These are phyloP conservation scores for Oryza coarctata DNA, from an alignment of 176 grass and related monocot species.

Conservation along the genomic window DNA sequence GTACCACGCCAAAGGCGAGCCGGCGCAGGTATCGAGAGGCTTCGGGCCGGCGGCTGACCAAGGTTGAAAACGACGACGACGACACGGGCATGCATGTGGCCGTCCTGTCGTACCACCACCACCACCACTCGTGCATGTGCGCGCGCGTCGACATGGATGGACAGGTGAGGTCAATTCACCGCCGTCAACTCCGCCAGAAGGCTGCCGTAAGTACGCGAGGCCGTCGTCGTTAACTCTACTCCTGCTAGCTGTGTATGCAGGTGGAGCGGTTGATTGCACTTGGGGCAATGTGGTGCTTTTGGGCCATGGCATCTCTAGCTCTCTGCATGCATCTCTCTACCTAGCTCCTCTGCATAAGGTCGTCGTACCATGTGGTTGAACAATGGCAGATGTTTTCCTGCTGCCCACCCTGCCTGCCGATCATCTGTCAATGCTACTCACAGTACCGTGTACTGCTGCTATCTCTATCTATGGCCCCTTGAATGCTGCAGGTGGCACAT, in stretches of 20 bases:
- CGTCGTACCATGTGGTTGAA: background rate
- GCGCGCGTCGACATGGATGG: background rate
- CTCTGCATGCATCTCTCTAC: too few relatives aligned
- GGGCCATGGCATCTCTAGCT: background rate
- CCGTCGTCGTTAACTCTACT: too few relatives aligned
- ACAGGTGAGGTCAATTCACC: background rate
- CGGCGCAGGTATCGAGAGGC: background rate
- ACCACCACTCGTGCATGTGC: too few relatives aligned
- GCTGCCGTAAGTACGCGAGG: background rate
- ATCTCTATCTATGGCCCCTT: too few relatives aligned
- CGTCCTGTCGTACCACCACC: too few relatives aligned
- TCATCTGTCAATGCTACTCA: too few relatives aligned
- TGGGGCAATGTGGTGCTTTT: background rate
- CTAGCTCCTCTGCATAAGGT: too few relatives aligned
- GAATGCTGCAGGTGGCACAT: too few relatives aligned
- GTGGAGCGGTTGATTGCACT: background rate
- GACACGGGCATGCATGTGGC: background rate
- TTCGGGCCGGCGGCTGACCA: background rate
- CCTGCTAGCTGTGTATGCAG: too few relatives aligned
- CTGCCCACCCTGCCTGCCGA: background rate
- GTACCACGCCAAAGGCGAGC: background rate
- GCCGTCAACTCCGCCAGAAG: too few relatives aligned
- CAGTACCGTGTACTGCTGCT: too few relatives aligned
- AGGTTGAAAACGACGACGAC: background rate
- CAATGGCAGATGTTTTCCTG: constrained; percentile 25